phyloP scores from a whole-genome alignment of 192 early-diverging fungal species.

The Phycomyces blakesleeanus region DNA sequence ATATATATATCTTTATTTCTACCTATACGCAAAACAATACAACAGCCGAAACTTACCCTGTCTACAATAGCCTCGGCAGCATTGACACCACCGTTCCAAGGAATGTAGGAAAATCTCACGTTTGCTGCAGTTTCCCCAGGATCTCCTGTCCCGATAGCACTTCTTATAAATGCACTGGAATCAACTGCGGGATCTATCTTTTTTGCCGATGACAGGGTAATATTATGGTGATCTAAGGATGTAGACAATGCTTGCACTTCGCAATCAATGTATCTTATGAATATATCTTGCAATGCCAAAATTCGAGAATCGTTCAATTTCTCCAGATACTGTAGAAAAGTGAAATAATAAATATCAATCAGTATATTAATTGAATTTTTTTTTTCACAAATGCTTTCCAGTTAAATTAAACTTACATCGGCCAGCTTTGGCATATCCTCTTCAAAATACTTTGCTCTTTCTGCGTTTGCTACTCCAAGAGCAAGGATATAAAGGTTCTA shows the following conservation, averaged over 20 bases:
- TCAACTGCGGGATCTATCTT: conserved; percentile 52
- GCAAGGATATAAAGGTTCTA: conserved; percentile 69
- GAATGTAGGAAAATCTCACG: conserved; percentile 27
- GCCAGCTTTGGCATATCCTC: conserved; percentile 58
- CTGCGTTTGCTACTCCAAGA: conserved; percentile 58
- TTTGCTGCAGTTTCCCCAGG: conserved; percentile 12
- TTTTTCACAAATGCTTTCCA: neutral
- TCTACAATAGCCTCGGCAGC: conserved; percentile 21
- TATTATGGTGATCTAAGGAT: conserved; percentile 31
- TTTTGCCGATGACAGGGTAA: conserved; percentile 29
- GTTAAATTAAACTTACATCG: conserved; percentile 38
- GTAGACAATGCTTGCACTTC: conserved; percentile 39
- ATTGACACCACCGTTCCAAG: conserved; percentile 34
- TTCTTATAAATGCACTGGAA: conserved; percentile 46
- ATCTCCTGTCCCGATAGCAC: conserved; percentile 23
- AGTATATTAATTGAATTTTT: neutral
- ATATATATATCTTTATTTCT: neutral
- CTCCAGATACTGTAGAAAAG: conserved; percentile 63
- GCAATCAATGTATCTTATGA: conserved; percentile 44
- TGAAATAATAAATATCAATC: too few species aligned
- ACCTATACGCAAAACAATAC: too few species aligned
- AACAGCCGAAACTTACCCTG: conserved; percentile 11
- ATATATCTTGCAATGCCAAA: conserved; percentile 49
- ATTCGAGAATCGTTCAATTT: conserved; percentile 53
- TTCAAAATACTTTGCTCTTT: conserved; percentile 58